These are phyloP conservation scores for Protomyces macrosporus DNA, from an alignment of 1,139 yeast species.

Conservation along the genomic window DNA sequence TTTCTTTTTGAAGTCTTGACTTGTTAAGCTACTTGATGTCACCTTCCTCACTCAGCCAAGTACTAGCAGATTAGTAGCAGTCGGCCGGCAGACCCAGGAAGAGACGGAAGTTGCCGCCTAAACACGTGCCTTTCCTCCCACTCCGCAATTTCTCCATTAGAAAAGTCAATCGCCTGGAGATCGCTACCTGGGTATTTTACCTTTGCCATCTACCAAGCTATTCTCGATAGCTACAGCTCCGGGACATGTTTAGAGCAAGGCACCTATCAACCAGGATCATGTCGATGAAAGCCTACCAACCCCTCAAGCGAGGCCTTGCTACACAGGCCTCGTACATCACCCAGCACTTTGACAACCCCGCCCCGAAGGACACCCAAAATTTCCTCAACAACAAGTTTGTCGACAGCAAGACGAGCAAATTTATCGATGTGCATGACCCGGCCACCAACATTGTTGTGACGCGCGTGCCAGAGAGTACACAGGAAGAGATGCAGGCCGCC, in stretches of 20 bases:
- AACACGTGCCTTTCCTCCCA: not conserved
- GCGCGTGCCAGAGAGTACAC: conserved; percentile 68
- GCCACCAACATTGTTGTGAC: conserved; percentile 62
- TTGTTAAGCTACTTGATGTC: not conserved
- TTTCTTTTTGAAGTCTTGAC: not conserved
- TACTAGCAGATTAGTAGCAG: not conserved
- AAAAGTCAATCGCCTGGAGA: no score
- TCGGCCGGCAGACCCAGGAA: no score
- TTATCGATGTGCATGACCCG: conserved; percentile 74
- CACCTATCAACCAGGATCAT: not conserved
- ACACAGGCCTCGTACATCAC: not conserved
- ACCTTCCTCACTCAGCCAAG: not conserved
- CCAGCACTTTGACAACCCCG: not conserved
- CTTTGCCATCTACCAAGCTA: not conserved
- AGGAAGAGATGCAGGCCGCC: conserved; percentile 60
- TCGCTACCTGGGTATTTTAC: no score
- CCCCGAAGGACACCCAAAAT: conserved; percentile 15
- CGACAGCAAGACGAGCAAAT: conserved; percentile 44
- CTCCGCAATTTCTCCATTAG: no score
- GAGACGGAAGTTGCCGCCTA: no score
- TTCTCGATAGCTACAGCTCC: not conserved
- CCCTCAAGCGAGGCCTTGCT: not conserved
- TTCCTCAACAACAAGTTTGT: conserved; percentile 18
- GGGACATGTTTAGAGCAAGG: not conserved
- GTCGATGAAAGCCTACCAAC: not conserved